These are phyloP conservation scores for Apiotrichum siamense DNA, from an alignment of 1,284 basidiomycete species.

Conservation along the genomic window DNA sequence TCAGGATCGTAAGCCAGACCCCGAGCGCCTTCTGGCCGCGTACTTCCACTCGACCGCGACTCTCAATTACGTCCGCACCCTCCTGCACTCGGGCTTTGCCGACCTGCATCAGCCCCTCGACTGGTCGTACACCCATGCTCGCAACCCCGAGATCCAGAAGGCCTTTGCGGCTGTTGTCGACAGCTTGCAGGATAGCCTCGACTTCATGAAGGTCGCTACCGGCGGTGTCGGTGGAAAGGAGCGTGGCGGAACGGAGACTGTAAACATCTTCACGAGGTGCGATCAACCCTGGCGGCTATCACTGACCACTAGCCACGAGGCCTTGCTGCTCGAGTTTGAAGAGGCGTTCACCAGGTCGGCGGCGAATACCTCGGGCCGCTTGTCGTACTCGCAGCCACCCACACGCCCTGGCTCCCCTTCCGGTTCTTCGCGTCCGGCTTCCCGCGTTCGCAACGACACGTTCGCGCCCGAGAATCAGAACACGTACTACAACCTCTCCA, in stretches of 20 bases:
- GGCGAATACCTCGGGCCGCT: slow-evolving; percentile 16
- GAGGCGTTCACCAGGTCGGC: slow-evolving; percentile 71
- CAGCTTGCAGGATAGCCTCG: slow-evolving; percentile 80
- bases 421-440: slow-evolving; percentile 22
- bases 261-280: slow-evolving; percentile 89
- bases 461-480: not conserved
- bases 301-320: slow-evolving; percentile 66
- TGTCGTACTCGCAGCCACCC: slow-evolving; percentile 21
- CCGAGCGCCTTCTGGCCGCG: slow-evolving; percentile 74
- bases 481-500: slow-evolving; percentile 53
- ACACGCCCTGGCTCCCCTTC: slow-evolving; percentile 24
- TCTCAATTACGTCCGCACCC: slow-evolving; percentile 81
- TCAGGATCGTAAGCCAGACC: slow-evolving; percentile 74
- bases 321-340: slow-evolving; percentile 88
- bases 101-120: slow-evolving; percentile 82
- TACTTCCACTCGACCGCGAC: slow-evolving; percentile 96
- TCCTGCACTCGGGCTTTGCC: slow-evolving; percentile 86
- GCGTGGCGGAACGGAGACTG: slow-evolving; percentile 72
- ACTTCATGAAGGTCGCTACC: slow-evolving; percentile 72
- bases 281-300: slow-evolving; percentile 10
- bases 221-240: slow-evolving; percentile 56
- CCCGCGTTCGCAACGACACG: slow-evolving; percentile 11
- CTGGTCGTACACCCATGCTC: slow-evolving; percentile 90
- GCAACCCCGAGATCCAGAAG: slow-evolving; percentile 64
- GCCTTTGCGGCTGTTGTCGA: slow-evolving; percentile 83